A percentile compares a stretch with the other conserved stretches of the same genome.
Conservation (phyloP, 192 early-diverging fungal genomes). For the Mycoemilia scoparia region DNA sequence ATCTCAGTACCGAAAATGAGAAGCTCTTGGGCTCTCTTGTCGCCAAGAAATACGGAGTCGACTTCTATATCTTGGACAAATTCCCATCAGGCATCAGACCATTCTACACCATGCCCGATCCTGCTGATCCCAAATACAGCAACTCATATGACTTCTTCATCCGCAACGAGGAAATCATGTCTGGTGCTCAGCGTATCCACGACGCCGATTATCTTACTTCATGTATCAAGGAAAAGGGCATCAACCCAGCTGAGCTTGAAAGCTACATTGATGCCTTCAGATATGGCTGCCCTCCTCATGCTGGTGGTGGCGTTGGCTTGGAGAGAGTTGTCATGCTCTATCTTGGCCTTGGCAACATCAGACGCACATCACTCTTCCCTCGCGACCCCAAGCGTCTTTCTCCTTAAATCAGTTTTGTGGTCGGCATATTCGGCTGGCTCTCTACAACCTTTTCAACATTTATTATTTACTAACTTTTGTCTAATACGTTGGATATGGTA, state of each 20-base stretch:
- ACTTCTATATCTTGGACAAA: constrained; percentile 99
- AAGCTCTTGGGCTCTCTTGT: constrained; percentile 70
- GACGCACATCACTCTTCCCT: constrained; percentile 82
- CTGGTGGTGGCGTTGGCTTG: constrained; percentile 90
- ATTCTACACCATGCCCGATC: constrained; percentile 99
- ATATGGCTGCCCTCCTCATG: constrained; percentile 90
- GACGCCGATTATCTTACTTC: constrained; percentile 64
- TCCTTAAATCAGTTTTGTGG: constrained; percentile 35
- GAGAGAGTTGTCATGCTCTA: constrained; percentile 97
- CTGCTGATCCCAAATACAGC: constrained; percentile 65
- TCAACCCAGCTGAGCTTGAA: constrained; percentile 69
- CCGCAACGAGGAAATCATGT: constrained; percentile 96
- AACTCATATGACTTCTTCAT: constrained; percentile 99
- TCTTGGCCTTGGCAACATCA: constrained; percentile 86
- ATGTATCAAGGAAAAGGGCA: constrained; percentile 52
- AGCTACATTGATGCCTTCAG: constrained; percentile 91
- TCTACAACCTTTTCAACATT: no score
- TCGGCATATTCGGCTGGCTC: not conserved
- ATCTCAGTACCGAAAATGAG: constrained; percentile 80
- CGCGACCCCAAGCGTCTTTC: constrained; percentile 87
- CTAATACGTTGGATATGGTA: no score
- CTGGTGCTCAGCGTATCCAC: constrained; percentile 97
- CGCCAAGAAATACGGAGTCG: constrained; percentile 83
- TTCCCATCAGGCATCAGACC: constrained; percentile 91
- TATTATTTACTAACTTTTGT: no score